A percentile compares a stretch with the other conserved stretches of the same genome.
These are phyloP conservation scores for Saccharomyces mikatae DNA, from an alignment of 805 yeast genomes.

Conservation along the genomic window DNA sequence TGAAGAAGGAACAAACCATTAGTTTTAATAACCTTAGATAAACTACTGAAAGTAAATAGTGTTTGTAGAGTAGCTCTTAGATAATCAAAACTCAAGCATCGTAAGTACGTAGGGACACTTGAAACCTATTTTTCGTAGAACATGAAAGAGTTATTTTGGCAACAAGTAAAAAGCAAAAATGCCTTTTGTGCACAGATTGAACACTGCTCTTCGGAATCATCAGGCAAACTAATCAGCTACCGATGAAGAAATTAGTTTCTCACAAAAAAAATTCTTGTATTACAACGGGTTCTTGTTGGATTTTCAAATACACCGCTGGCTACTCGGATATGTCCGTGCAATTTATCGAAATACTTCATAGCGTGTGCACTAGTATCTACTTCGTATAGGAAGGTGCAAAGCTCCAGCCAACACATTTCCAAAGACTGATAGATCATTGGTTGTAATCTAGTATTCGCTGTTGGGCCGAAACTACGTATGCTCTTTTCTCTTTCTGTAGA, in stretches of 20 bases:
- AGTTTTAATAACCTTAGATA: not conserved
- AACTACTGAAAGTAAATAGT: too few species aligned
- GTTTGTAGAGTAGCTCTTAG: not conserved
- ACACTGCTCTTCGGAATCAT: too few species aligned
- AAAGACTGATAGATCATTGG: not conserved
- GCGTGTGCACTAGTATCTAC: not conserved
- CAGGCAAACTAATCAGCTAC: too few species aligned
- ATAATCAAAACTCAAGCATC: not conserved
- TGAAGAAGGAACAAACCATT: not conserved
- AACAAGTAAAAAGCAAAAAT: too few species aligned
- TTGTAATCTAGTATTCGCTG: not conserved
- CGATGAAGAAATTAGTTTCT: not conserved
- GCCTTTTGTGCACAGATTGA: too few species aligned
- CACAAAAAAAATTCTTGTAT: too few species aligned
- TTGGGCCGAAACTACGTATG: not conserved
- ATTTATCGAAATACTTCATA: not conserved
- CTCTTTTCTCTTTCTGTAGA: too few species aligned
- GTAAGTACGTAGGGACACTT: not conserved
- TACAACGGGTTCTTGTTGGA: not conserved
- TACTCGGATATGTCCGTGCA: not conserved
- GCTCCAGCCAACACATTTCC: not conserved
- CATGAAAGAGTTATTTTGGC: not conserved
- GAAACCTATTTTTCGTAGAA: not conserved
- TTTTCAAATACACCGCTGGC: not conserved
- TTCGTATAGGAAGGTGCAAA: not conserved